Base-by-base conservation (phyloP, 2,329 filamentous ascomycete species). In the Leptosphaerulina australis region DNA sequence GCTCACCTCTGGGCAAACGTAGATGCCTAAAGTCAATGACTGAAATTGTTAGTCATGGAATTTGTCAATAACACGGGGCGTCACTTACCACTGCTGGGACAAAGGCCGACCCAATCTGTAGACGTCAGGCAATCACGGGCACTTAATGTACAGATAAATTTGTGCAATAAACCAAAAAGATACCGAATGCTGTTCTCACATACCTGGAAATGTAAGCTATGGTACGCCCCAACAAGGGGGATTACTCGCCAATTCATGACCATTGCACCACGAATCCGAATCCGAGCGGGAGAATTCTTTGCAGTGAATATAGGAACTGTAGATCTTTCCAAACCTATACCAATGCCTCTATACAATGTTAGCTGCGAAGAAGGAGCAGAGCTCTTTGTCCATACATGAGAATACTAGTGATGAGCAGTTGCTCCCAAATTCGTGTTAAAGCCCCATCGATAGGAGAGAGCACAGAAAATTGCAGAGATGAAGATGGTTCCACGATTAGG, bases 181-280 rank as follows among this genome's bases (percentile, higher is more conserved):
- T 66, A 21, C 63, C 63, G 31, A 66, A 66, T 1, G 63, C 63
- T 11, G 64, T 70, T 59, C 62, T 71, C 69, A 79, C 75, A 62
- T 79, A 77, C 77, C 48, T 51, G 75, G 1, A 7, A 7, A 0
- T 9, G 8, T 50, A 14, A 44, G 33, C 15, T 17, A 14, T 5
- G 9, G 8, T 15, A 17, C 9, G 3, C 8, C 4, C 8, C 12
- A 14, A 15, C 9, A 10, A 18, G 2, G 8, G 14, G 5, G 6
- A 70, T 11, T 3, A 8, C 36, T 46, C 28, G 46, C 48, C 74
- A 76, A 64, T 72, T 75, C 71, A 79, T 79, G 18, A 78, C 76
- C 5, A 79, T 55, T 2, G 76, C 77, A 8, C 77, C 77, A 35
- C 77, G 70, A 39, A 80, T 79, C 1, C 77, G 70, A 39, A 80